Evolutionary conservation across 169 alveolate genomes (phyloP).

Genomic region (Fabrea salina): DNA sequence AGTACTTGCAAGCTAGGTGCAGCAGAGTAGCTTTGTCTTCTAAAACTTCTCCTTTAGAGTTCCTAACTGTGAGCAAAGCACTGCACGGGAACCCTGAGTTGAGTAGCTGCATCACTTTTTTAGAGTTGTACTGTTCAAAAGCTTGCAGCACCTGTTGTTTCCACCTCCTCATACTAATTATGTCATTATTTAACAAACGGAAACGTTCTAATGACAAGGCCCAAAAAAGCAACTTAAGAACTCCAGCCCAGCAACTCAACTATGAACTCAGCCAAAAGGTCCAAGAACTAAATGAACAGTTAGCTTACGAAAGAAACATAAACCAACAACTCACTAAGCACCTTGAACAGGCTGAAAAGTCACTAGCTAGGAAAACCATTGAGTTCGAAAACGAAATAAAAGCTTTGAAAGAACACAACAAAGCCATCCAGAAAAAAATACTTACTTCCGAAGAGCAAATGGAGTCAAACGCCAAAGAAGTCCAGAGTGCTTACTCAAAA

Average conservation of each 20-base stretch:
- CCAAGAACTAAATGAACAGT: background rate
- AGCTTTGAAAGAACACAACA: background rate
- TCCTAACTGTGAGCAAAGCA: background rate
- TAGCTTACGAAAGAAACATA: background rate
- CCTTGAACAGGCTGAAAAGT: background rate
- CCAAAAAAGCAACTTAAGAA: too few species aligned
- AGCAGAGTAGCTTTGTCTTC: background rate
- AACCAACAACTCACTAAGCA: background rate
- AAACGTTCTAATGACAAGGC: too few species aligned
- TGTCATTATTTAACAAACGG: too few species aligned
- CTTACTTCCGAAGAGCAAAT: background rate
- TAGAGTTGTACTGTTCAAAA: background rate
- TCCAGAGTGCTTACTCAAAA: background rate
- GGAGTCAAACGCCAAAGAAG: background rate
- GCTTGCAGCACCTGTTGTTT: background rate
- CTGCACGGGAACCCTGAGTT: background rate
- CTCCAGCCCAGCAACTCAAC: too few species aligned
- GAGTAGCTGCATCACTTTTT: background rate
- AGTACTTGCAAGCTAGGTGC: background rate
- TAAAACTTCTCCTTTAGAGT: background rate
- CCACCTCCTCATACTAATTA: constrained; percentile 12
- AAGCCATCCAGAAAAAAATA: background rate
- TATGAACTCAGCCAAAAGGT: too few species aligned
- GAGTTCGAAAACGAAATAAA: background rate
- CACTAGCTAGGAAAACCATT: background rate